These are phyloP conservation scores for Coniochaeta pulveracea DNA, from an alignment of 2,329 filamentous ascomycete genomes.

Conservation along the genomic window DNA sequence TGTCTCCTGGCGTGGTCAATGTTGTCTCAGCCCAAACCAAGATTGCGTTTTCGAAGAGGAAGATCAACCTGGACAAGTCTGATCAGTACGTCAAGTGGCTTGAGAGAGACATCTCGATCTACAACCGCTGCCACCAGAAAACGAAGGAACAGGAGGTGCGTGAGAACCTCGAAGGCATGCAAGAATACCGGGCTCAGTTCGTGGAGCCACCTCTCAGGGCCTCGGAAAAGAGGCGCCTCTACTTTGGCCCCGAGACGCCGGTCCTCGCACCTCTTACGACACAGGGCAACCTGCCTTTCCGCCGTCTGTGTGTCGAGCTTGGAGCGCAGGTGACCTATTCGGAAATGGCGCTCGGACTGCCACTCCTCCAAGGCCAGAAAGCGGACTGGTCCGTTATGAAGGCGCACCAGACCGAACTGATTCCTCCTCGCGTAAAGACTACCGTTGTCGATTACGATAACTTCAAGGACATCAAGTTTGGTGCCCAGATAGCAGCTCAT, in stretches of 20 bases:
- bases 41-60: slow-evolving; percentile 63
- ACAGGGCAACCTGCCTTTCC: slow-evolving; percentile 91
- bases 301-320: slow-evolving; percentile 76
- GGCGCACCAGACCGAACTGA: slow-evolving; percentile 73
- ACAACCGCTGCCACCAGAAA: slow-evolving; percentile 22
- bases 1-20: slow-evolving; percentile 62
- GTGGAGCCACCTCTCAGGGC: slow-evolving; percentile 79
- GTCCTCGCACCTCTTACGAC: slow-evolving; percentile 91
- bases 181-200: slow-evolving; percentile 70
- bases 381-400: slow-evolving; percentile 93
- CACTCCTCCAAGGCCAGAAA: slow-evolving; percentile 80
- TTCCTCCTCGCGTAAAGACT: slow-evolving; percentile 52
- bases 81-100: slow-evolving; percentile 72
- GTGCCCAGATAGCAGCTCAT: slow-evolving; percentile 84
- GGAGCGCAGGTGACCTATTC: slow-evolving; percentile 93
- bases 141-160: slow-evolving; percentile 20
- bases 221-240: slow-evolving; percentile 86
- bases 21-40: slow-evolving; percentile 59
- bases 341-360: slow-evolving; percentile 92
- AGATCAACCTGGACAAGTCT: slow-evolving; percentile 57
- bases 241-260: slow-evolving; percentile 90
- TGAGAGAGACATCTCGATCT: slow-evolving; percentile 47
- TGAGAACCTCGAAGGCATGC: no score
- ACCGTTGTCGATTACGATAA: slow-evolving; percentile 73
- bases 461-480: slow-evolving; percentile 74